Percentiles rank a stretch among this genome's conserved stretches.
Conservation (phyloP, 805 yeast species). For the Blastobotrys parvus region DNA sequence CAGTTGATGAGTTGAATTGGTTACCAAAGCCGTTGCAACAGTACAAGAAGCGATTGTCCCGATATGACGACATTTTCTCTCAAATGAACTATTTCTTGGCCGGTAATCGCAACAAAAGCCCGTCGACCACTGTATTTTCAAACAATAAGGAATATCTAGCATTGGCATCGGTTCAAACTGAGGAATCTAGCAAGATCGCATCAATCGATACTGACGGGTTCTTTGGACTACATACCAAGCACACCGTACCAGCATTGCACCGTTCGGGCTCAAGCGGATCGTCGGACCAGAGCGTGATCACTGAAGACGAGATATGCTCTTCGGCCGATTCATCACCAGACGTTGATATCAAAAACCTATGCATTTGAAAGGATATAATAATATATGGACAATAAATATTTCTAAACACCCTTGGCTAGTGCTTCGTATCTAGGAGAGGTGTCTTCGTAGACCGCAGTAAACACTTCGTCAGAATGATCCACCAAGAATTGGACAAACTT, state of each 20-base stretch:
- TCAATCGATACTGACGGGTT: conserved; percentile 27
- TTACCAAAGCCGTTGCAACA: conserved; percentile 19
- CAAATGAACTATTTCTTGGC: conserved; percentile 19
- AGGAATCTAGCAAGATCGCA: conserved; percentile 7
- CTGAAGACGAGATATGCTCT: conserved; percentile 1
- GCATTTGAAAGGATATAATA: neutral
- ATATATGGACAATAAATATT: neutral
- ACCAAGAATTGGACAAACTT: conserved; percentile 46
- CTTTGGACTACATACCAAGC: conserved; percentile 25
- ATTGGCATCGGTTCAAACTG: conserved; percentile 10
- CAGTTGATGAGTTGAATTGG: conserved; percentile 6
- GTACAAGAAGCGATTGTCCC: conserved; percentile 22
- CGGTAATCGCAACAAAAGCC: conserved; percentile 9
- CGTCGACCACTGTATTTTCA: conserved; percentile 21
- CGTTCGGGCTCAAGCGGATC: neutral
- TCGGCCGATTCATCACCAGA: neutral
- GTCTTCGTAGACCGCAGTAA: conserved; percentile 40
- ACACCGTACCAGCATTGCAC: neutral
- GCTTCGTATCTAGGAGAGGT: conserved; percentile 42
- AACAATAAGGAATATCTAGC: conserved; percentile 22
- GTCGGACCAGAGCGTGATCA: neutral
- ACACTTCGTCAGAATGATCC: conserved; percentile 32
- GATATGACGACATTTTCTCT: conserved; percentile 10
- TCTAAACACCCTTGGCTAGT: conserved; percentile 18
- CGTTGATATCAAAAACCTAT: neutral